Evolutionary conservation across 2,329 filamentous ascomycete genomes (phyloP).

Genomic region (Fusarium sp.): DNA sequence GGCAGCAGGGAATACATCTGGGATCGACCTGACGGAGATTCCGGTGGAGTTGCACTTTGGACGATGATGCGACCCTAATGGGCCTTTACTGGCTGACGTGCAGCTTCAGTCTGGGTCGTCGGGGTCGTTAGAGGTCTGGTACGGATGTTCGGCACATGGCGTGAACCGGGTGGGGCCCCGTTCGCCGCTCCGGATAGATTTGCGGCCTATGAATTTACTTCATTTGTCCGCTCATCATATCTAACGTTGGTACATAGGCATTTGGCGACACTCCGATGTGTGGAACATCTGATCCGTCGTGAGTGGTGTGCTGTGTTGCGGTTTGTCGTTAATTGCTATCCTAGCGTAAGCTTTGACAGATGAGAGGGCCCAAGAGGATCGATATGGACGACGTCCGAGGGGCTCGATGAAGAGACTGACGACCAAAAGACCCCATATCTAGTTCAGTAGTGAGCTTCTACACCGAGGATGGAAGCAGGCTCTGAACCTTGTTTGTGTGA

Average conservation of each 20-base stretch:
- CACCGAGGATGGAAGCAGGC: constrained; percentile 4
- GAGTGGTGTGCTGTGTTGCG: constrained; percentile 14
- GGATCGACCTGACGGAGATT: constrained; percentile 28
- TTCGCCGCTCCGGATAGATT: constrained; percentile 33
- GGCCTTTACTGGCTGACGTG: constrained; percentile 17
- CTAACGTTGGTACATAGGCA: constrained; percentile 13
- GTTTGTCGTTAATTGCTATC: constrained; percentile 13
- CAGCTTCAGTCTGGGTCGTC: constrained; percentile 33
- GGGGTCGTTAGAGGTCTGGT: constrained; percentile 27
- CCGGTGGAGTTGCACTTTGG: constrained; percentile 7
- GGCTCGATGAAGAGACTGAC: constrained; percentile 3
- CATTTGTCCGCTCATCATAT: constrained; percentile 6
- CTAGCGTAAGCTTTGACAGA: constrained; percentile 17
- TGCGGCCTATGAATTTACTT: constrained; percentile 11
- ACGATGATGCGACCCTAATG: constrained; percentile 29
- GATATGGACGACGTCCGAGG: constrained; percentile 26
- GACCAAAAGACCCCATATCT: constrained; percentile 8
- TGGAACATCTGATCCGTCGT: constrained; percentile 5
- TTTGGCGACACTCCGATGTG: constrained; percentile 19
- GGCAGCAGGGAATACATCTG: constrained; percentile 10
- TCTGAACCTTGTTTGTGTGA: constrained; percentile 20
- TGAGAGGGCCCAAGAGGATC: constrained; percentile 23
- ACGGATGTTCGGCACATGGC: constrained; percentile 43
- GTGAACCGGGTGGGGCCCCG: constrained; percentile 28
- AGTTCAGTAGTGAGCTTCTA: constrained; percentile 3